Evolutionary conservation across 2,329 filamentous ascomycete species (phyloP), one percentile per base, ranked within the genome.

Genomic region (Trichoderma lentiforme): DNA sequence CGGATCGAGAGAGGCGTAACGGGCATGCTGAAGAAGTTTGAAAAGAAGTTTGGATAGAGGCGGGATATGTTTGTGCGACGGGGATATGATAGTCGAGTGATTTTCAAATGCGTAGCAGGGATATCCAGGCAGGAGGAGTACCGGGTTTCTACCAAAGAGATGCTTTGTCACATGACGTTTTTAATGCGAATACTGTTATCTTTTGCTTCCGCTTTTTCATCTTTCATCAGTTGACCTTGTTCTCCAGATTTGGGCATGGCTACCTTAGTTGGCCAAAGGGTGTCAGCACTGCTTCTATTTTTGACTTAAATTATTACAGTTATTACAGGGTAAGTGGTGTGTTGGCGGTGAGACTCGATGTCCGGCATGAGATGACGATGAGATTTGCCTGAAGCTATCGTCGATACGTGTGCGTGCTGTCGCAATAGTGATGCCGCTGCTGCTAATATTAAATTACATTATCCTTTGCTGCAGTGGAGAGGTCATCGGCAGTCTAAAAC

Each of bases 21-120:
- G 32, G 89, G 90, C 7, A 91, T 94, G 84, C 81, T 94, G 75
- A 93, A 91, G 86, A 93, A 91, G 82, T 86, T 94, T 80, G 92
- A 94, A 83, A 93, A 93, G 88, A 92, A 89, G 79, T 90, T 91
- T 81, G 86, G 85, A 0, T 89, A 76, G 80, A 65, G 61, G 18
- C 18, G 30, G 34, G 12, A 5, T 36, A 12, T 6, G 36, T 47
- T 14, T n/a, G 30, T 39, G 47, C 7, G 47, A 32, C 9, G 53
- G 21, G 30, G 15, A 34, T 18, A 32, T 32, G 57, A 34, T 34
- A 15, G 57, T 43, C 18, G 66, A 11, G 56, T 61, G 56, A 34
- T 69, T 69, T 68, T 30, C 11, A 26, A 18, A 43, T 57, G n/a
- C 32, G 57, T 32, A 60, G 65, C 36, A 60, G 53, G 65, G 56